phyloP scores from a whole-genome alignment of 139 green algal genomes.

The Chlamydomonas asymmetrica region DNA sequence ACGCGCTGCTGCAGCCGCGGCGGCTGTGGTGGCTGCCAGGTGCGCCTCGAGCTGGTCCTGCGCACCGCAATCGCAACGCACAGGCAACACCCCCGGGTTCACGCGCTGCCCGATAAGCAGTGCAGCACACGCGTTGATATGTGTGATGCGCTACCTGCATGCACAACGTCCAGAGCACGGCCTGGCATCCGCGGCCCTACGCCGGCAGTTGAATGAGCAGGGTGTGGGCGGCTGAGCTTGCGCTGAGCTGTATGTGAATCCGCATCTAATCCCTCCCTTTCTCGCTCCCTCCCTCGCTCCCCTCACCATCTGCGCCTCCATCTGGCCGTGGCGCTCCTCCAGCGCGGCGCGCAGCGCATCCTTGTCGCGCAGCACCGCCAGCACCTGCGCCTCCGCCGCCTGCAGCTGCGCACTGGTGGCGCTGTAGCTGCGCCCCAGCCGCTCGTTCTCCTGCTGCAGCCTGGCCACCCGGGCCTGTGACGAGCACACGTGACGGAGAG shows the following conservation, averaged over 20 bases:
- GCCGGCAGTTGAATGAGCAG: too few species aligned
- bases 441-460: slow-evolving; percentile 6
- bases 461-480: slow-evolving; percentile 7
- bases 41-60: slow-evolving; percentile 21
- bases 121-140: too few species aligned
- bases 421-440: not conserved
- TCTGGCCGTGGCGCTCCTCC: slow-evolving; percentile 1
- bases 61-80: too few species aligned
- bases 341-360: slow-evolving; percentile 21
- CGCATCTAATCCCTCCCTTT: too few species aligned
- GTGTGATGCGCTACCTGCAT: too few species aligned
- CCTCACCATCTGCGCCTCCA: not conserved
- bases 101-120: too few species aligned
- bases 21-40: slow-evolving; percentile 7
- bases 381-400: slow-evolving; percentile 11
- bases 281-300: too few species aligned
- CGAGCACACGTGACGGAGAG: too few species aligned
- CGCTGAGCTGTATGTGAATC: too few species aligned
- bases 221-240: too few species aligned
- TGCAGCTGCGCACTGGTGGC: not conserved
- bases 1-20: not conserved
- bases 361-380: not conserved
- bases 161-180: too few species aligned
- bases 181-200: too few species aligned
- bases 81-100: not conserved